Evolutionary conservation across 192 early-diverging fungal species (phyloP).

Genomic region (Linnemannia hyalina): DNA sequence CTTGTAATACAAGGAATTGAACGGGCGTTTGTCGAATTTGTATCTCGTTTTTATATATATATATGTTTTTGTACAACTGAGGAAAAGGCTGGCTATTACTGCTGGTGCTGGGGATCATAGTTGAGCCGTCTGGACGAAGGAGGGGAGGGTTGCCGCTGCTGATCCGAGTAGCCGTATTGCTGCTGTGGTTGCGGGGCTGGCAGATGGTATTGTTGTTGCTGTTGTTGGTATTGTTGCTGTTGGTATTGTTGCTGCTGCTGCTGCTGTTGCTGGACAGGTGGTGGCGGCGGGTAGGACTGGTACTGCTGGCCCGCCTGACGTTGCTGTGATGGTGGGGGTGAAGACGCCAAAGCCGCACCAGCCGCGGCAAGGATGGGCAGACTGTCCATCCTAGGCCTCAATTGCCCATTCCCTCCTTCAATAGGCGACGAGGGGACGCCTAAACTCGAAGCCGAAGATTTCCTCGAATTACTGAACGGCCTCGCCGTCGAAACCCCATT

Average conservation of each 20-base stretch:
- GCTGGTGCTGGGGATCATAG: not conserved
- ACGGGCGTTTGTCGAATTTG: not conserved
- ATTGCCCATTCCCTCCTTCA: constrained; percentile 7
- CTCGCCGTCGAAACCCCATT: not conserved
- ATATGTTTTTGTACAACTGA: not conserved
- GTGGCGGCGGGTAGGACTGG: constrained; percentile 5
- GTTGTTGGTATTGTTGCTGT: not conserved
- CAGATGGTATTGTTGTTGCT: constrained; percentile 19
- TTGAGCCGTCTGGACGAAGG: not conserved
- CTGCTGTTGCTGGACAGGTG: constrained; percentile 1
- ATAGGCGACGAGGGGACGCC: constrained; percentile 33
- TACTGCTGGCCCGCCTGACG: constrained; percentile 24
- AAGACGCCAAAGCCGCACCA: not conserved
- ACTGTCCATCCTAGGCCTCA: constrained; percentile 43
- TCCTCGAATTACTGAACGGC: constrained; percentile 19
- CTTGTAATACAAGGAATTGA: no score
- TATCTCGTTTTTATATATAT: not conserved
- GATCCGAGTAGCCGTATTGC: constrained; percentile 34
- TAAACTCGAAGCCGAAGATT: constrained; percentile 26
- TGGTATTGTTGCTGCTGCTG: constrained; percentile 18
- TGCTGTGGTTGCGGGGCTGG: constrained; percentile 45
- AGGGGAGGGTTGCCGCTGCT: not conserved
- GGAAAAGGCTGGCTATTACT: not conserved
- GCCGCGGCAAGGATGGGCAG: constrained; percentile 13
- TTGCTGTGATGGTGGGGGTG: constrained; percentile 11